A percentile compares a stretch with the other conserved stretches of the same genome.
These are phyloP conservation scores for Colletotrichum godetiae DNA, from an alignment of 2,329 filamentous ascomycete species.

Conservation along the genomic window DNA sequence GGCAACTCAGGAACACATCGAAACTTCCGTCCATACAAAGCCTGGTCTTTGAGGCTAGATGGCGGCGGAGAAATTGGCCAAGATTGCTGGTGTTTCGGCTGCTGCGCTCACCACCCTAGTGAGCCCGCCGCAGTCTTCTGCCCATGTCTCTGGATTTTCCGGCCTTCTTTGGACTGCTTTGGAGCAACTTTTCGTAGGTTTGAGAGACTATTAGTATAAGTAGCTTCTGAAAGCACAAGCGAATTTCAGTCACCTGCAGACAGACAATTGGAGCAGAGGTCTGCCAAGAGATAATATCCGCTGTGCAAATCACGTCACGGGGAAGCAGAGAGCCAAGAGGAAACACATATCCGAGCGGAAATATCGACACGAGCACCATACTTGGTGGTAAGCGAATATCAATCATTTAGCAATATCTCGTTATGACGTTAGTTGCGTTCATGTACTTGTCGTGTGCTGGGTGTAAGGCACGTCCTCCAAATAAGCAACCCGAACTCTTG, in stretches of 20 bases:
- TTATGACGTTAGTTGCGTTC: neutral
- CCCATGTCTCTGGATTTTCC: neutral
- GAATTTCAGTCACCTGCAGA: neutral
- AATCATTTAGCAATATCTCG: neutral
- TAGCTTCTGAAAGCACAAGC: too few species aligned
- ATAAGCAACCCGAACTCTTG: neutral
- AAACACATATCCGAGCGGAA: neutral
- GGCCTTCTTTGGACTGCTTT: neutral
- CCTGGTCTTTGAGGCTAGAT: neutral
- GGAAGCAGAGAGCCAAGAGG: neutral
- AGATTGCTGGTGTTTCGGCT: neutral
- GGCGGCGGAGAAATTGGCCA: neutral
- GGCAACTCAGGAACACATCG: neutral
- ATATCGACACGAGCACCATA: neutral
- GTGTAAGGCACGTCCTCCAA: too few species aligned
- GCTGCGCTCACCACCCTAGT: accelerated
- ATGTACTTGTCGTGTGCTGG: neutral
- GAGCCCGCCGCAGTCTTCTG: too few species aligned
- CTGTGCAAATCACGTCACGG: neutral
- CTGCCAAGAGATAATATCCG: neutral
- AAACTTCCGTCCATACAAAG: constrained; percentile 21
- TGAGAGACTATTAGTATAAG: too few species aligned
- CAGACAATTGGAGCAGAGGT: neutral
- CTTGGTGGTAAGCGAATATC: neutral
- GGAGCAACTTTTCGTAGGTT: too few species aligned